Conservation (phyloP, 345 rosid genomes). For the Combretum micranthum region DNA sequence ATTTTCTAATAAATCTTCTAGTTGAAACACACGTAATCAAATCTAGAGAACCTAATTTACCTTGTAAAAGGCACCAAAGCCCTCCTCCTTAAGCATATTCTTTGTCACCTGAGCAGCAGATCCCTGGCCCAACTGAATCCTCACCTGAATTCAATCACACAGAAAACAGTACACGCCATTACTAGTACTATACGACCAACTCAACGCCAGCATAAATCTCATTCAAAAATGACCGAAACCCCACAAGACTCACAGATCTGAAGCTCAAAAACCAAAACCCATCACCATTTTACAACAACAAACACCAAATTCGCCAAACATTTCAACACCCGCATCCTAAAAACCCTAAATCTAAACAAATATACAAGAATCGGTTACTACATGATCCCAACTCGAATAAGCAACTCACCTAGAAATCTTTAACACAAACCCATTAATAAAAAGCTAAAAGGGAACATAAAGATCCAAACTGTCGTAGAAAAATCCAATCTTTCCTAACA, state of each 20-base stretch:
- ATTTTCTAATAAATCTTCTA: too few relatives aligned
- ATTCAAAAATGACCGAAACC: too few relatives aligned
- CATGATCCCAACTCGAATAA: background rate
- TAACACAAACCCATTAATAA: background rate
- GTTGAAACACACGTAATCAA: background rate
- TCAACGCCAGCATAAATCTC: slow-evolving; percentile 32
- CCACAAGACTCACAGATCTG: too few relatives aligned
- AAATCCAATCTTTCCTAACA: too few relatives aligned
- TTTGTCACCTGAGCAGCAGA: slow-evolving; percentile 69
- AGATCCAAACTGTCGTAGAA: too few relatives aligned
- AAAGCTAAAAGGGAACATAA: background rate
- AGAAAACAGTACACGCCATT: slow-evolving; percentile 10
- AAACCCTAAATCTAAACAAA: too few relatives aligned
- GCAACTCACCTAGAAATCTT: slow-evolving; percentile 5
- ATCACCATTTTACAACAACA: too few relatives aligned
- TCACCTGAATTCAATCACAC: slow-evolving; percentile 55
- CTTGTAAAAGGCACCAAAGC: slow-evolving; percentile 90
- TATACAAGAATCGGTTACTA: too few relatives aligned
- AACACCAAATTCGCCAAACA: too few relatives aligned
- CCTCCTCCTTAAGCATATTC: slow-evolving; percentile 81
- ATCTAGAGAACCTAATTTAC: slow-evolving; percentile 22
- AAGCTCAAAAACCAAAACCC: background rate
- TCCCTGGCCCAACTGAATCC: slow-evolving; percentile 98
- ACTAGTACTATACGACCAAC: background rate
- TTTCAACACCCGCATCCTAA: too few relatives aligned